A percentile compares a stretch with the other conserved stretches of the same genome.
Evolutionary conservation across 148 eudicot genomes (phyloP).

Genomic region (Dysphania ambrosioides): DNA sequence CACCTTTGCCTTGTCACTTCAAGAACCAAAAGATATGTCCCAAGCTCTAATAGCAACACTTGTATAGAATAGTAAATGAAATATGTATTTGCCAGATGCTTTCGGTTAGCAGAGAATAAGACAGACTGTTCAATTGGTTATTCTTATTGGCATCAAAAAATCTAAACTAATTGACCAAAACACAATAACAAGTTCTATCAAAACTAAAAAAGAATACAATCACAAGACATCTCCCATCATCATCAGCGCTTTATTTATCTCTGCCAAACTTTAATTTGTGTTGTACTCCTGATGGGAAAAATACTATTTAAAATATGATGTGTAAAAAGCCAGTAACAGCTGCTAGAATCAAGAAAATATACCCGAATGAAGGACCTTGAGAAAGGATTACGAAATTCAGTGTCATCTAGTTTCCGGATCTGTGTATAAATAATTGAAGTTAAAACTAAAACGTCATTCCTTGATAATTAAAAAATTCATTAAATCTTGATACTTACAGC

Average conservation of each 20-base stretch:
- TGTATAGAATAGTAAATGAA: background rate
- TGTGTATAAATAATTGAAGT: slow-evolving; percentile 3
- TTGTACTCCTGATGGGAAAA: background rate
- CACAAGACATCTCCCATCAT: background rate
- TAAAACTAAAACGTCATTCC: background rate
- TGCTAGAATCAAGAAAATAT: slow-evolving; percentile 6
- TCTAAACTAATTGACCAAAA: background rate
- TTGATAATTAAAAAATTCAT: background rate
- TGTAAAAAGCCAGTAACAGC: background rate
- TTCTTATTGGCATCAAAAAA: background rate
- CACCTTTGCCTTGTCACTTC: background rate
- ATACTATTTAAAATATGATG: too few species aligned
- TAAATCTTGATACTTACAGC: slow-evolving; percentile 31
- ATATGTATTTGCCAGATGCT: too few species aligned
- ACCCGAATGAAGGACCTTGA: slow-evolving; percentile 33
- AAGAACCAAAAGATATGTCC: background rate
- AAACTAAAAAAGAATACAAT: too few species aligned
- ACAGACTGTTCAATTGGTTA: background rate
- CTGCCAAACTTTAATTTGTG: background rate
- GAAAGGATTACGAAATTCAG: slow-evolving; percentile 38
- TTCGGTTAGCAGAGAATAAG: background rate
- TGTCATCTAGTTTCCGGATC: slow-evolving; percentile 37
- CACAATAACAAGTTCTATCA: background rate
- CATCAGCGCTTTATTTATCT: background rate
- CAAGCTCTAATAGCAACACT: background rate